Base-by-base conservation (phyloP, 176 grass and related monocot genomes). In the Oryza australiensis region DNA sequence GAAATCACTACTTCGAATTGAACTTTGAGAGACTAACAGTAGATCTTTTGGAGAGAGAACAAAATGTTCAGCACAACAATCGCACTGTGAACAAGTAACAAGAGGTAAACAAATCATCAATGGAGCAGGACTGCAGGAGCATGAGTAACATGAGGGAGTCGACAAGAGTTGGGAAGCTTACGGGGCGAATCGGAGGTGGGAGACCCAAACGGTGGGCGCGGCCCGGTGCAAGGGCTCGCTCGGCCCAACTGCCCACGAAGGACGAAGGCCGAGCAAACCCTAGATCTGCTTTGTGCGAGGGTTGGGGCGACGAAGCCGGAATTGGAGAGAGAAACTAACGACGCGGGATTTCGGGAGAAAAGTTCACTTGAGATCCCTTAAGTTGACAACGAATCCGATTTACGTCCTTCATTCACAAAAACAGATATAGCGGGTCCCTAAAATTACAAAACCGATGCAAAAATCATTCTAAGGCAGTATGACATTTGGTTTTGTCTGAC, bases 211-310 rank as follows among this genome's bases (percentile, higher is more conserved):
- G 30, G 7, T 8, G 29, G 80, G 72, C 64, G 55, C 20, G 86
- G 63, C 69, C 73, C 77, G 77, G 83, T 43, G 77, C 53, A 43
- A 77, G 88, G 83, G 88, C 46, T 49, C 46, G 46, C 46, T 18
- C 13, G 41, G 41, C 41, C 38, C 38, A 40, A 40, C 38, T 40
- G 88, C 88, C 88, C 88, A 90, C 78, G 73, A 90, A 86, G 67
- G 18, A 74, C 88, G 83, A 90, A 90, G 83, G 83, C 88, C 76
- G 70, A 23, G 70, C 53, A 75, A 88, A 83, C 86, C 86, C 86
- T 88, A 88, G 86, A 88, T 4, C 14, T 41, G n/a, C 22, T 3
- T 3, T 8, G n/a, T 12, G 18, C 6, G 27, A 24, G n/a, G n/a
- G n/a, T n/a, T 5, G 11, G 9, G 24, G n/a, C n/a, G 9, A 9